A percentile compares a stretch with the other conserved stretches of the same genome.
phyloP scores from a whole-genome alignment of 768 basidiomycete species.

The Amanita thiersii region DNA sequence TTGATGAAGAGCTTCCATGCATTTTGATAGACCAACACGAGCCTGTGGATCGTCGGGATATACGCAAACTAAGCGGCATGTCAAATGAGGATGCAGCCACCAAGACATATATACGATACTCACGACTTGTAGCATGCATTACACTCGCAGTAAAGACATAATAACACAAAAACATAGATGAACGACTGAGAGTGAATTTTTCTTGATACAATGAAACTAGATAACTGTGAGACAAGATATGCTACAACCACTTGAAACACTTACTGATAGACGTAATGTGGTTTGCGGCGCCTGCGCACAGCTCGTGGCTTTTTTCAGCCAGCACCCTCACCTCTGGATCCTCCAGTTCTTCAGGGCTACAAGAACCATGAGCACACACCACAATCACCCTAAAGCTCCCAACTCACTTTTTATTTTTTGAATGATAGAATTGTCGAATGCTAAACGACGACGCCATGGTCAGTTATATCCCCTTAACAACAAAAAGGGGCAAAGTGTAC shows the following conservation, averaged over 20 bases:
- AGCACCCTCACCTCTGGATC: conserved; percentile 46
- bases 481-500: conserved; percentile 18
- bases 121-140: conserved; percentile 70
- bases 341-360: conserved; percentile 31
- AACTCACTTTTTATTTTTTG: conserved; percentile 32
- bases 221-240: conserved; percentile 2
- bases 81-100: not conserved
- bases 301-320: conserved; percentile 59
- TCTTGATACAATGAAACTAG: conserved; percentile 54
- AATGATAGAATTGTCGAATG: conserved; percentile 28
- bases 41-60: conserved; percentile 67
- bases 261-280: conserved; percentile 65
- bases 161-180: conserved; percentile 67
- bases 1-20: conserved; percentile 54
- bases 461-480: conserved; percentile 8
- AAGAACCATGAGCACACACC: not conserved
- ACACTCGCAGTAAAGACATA: conserved; percentile 76
- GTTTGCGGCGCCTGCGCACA: conserved; percentile 72
- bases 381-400: not conserved
- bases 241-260: conserved; percentile 11
- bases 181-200: conserved; percentile 50
- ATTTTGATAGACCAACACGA: conserved; percentile 50
- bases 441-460: conserved; percentile 17
- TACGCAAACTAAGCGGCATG: conserved; percentile 40
- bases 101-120: conserved; percentile 19